These are phyloP conservation scores for Podaxis sp. DNA, from an alignment of 768 basidiomycete genomes.

Conservation along the genomic window DNA sequence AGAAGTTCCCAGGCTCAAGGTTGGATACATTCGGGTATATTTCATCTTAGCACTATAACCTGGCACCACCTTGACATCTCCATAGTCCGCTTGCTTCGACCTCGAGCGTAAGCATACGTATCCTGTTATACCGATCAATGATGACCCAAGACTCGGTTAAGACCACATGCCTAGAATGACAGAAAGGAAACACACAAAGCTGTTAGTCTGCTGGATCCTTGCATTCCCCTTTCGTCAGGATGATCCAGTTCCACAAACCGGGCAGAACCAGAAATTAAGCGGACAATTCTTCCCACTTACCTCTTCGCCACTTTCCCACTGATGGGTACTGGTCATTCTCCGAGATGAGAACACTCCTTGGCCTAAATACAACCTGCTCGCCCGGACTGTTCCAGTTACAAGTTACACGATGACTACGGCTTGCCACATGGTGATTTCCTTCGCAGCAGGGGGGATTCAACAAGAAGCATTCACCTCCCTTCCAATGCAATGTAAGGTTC, in stretches of 20 bases:
- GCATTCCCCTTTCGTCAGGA: neutral
- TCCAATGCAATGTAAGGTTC: neutral
- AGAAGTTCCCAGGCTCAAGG: neutral
- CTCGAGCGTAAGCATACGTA: neutral
- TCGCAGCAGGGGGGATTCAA: neutral
- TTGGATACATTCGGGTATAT: neutral
- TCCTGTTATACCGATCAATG: neutral
- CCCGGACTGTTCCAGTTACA: neutral
- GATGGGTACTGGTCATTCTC: neutral
- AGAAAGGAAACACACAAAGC: neutral
- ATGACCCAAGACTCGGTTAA: neutral
- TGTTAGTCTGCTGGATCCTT: neutral
- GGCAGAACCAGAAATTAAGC: neutral
- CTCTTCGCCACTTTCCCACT: neutral
- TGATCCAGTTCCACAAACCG: neutral
- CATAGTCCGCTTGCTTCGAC: neutral
- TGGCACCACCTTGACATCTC: neutral
- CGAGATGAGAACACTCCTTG: neutral
- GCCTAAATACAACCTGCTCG: neutral
- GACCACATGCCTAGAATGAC: neutral
- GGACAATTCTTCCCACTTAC: conserved; percentile 1
- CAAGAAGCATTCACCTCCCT: neutral
- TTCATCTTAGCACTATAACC: neutral
- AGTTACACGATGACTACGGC: conserved; percentile 7
- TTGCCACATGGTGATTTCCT: conserved; percentile 8